Percentiles rank a stretch among this genome's conserved stretches.
Conservation (phyloP, 176 grass and related monocot genomes). For the Saccharum spontaneum region DNA sequence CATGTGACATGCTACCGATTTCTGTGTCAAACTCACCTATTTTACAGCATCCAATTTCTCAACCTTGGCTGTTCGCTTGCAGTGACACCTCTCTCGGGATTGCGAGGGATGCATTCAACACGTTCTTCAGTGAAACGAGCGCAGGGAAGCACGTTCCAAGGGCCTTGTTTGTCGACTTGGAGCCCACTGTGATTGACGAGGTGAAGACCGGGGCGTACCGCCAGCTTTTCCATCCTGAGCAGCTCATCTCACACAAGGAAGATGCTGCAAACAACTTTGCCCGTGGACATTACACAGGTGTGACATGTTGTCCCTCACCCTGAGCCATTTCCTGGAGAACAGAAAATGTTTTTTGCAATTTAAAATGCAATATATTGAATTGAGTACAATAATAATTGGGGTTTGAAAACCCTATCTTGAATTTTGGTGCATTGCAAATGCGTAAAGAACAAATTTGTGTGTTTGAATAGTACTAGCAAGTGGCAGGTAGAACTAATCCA, state of each 20-base stretch:
- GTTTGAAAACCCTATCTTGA: not conserved
- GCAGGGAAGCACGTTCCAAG: conserved; percentile 76
- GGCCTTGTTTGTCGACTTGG: conserved; percentile 73
- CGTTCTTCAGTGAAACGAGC: conserved; percentile 82
- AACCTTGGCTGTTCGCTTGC: conserved; percentile 15
- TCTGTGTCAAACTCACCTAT: conserved; percentile 12
- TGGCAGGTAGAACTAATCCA: not conserved
- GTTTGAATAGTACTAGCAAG: conserved; percentile 17
- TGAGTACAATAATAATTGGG: not conserved
- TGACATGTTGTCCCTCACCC: not conserved
- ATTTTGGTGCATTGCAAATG: conserved; percentile 1
- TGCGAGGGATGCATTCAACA: conserved; percentile 80
- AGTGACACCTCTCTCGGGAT: conserved; percentile 63
- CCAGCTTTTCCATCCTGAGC: conserved; percentile 16
- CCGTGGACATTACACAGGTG: conserved; percentile 81
- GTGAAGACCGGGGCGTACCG: conserved; percentile 67
- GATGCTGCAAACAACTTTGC: conserved; percentile 86
- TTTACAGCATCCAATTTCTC: not conserved
- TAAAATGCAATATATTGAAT: not conserved
- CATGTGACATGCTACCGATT: not conserved
- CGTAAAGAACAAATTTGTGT: not conserved
- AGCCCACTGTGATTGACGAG: conserved; percentile 74
- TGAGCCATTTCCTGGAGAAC: not conserved
- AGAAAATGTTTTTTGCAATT: not conserved
- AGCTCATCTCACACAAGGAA: conserved; percentile 86